phyloP scores from a whole-genome alignment of 2,329 filamentous ascomycete genomes.

The Diaporthe vexans region DNA sequence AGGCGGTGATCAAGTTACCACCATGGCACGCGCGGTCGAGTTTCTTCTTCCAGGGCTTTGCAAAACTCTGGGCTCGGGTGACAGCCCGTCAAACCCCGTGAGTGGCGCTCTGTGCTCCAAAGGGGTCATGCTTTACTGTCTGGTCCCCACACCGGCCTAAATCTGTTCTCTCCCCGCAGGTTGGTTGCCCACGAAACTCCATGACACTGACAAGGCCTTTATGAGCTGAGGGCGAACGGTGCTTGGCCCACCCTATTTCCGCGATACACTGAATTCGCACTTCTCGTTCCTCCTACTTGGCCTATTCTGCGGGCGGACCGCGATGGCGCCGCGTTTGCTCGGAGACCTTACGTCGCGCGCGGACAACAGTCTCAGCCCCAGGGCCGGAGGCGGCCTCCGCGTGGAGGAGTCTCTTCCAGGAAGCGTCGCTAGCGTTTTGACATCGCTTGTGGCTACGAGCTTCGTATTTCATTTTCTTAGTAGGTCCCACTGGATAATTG shows the following conservation, averaged over 20 bases:
- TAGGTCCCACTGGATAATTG: background rate
- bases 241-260: background rate
- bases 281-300: background rate
- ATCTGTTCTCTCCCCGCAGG: background rate
- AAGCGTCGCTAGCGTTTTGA: background rate
- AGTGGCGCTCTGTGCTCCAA: background rate
- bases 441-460: constrained; percentile 12
- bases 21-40: background rate
- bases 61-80: background rate
- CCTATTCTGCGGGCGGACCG: background rate
- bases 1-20: background rate
- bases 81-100: background rate
- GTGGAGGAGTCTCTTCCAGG: background rate
- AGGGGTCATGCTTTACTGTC: too few relatives aligned
- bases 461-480: constrained; percentile 3
- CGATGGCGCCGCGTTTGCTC: background rate
- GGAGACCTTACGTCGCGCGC: background rate
- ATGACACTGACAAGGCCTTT: constrained; percentile 5
- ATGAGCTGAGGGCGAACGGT: background rate
- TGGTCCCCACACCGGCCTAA: constrained; percentile 9
- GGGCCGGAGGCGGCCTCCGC: background rate
- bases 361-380: background rate
- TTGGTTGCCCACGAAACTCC: background rate
- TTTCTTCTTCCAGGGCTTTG: background rate
- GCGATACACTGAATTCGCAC: background rate